Base-by-base conservation (phyloP, 2,329 filamentous ascomycete genomes). In the Aspergillus piperis region DNA sequence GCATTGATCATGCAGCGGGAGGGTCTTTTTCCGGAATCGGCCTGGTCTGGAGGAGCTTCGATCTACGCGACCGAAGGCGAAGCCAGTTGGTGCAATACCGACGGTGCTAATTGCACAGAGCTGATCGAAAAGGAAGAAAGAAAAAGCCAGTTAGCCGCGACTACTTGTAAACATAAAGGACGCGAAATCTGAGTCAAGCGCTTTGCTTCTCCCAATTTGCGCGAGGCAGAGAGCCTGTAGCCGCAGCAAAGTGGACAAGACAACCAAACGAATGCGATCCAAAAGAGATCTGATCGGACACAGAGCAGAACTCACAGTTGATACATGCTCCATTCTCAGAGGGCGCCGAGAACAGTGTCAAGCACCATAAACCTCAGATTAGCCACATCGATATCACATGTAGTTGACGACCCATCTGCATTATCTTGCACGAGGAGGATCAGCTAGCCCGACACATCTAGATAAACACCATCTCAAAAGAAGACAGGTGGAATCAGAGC, bases 51-150 rank as follows among this genome's bases (percentile, higher is more conserved):
- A 59, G 38, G 60, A 68, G 61, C 75, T 65, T 61, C 72, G 74
- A 67, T 82, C 78, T 59, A 80, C 79, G 66, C 81, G 82, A 70
- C 82, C 84, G 68, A 87, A 79, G 58, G 83, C 83, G 65, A 85
- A 78, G 62, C 86, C 86, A 60, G 85, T 79, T 59, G 83, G 81
- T 66, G 85, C 86, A 66, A 86, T 81, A 73, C 84, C 84, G 76
- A 87, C 79, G 69, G 84, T 86, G 79, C 84, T 84, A 73, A 85
- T 78, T 70, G 86, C 86, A 84, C 84, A 86, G 69, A 88, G 81
- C 85, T 87, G 68, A 53, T 30, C 38, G 25, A 5, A 13, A 6
- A 36, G 11, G 10, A 36, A 36, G 10, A 36, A 36, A 36, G 32
- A 36, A 15, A 36, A 39, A 39, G 30, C 42, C 25, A 57, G 48